phyloP scores from a whole-genome alignment of 2,329 filamentous ascomycete genomes.

The Venturia nashicola region DNA sequence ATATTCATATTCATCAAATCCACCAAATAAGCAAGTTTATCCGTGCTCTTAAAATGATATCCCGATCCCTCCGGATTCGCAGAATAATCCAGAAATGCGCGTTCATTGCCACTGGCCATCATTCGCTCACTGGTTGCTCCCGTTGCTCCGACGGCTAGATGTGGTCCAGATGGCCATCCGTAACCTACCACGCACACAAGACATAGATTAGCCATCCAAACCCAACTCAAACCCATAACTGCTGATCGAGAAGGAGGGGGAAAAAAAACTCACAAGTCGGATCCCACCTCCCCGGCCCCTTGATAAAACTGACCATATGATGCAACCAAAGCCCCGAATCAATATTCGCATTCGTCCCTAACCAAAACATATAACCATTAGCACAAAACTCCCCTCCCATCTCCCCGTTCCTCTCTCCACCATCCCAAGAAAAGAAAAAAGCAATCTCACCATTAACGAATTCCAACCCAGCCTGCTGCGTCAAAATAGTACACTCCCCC shows the following conservation, averaged over 20 bases:
- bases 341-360: constrained; percentile 3
- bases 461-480: constrained; percentile 4
- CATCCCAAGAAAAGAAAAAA: too few species aligned
- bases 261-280: neutral
- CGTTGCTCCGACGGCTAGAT: neutral
- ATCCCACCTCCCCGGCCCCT: constrained; percentile 4
- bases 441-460: neutral
- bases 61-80: neutral
- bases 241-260: neutral
- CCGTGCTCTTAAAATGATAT: constrained; percentile 1
- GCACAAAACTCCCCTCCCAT: too few species aligned
- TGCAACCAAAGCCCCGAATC: constrained; percentile 8
- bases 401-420: too few species aligned
- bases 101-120: constrained; percentile 1
- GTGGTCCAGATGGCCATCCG: neutral
- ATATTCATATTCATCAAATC: constrained; percentile 11
- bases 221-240: neutral
- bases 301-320: constrained; percentile 7
- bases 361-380: too few species aligned
- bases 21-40: constrained; percentile 5
- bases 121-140: neutral
- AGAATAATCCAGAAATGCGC: neutral
- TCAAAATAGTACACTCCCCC: constrained; percentile 4
- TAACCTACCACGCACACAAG: neutral
- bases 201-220: neutral